These are phyloP conservation scores for Fomitopsis serialis DNA, from an alignment of 768 basidiomycete species.

Conservation along the genomic window DNA sequence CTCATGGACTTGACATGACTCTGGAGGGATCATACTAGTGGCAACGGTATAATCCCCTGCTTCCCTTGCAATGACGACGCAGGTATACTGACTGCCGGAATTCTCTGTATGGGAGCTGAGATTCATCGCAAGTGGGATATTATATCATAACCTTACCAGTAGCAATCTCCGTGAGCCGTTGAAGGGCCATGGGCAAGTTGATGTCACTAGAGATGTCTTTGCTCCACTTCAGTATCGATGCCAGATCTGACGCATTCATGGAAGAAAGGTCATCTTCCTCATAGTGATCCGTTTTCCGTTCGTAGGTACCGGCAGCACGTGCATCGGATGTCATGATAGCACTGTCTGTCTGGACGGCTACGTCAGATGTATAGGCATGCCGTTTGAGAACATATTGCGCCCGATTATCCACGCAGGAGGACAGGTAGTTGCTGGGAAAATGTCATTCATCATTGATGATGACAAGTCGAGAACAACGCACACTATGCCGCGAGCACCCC, in stretches of 20 bases:
- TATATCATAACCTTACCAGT: constrained; percentile 36
- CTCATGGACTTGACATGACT: constrained; percentile 65
- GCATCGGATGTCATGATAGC: constrained; percentile 28
- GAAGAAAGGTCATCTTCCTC: constrained; percentile 51
- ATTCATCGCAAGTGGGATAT: not conserved
- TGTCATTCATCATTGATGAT: not conserved
- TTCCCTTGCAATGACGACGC: constrained; percentile 63
- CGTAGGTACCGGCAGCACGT: constrained; percentile 23
- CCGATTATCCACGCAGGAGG: constrained; percentile 38
- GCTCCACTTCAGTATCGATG: constrained; percentile 68
- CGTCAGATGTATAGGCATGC: constrained; percentile 52
- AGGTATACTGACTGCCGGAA: constrained; percentile 62
- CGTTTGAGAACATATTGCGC: constrained; percentile 46
- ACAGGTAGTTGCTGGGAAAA: constrained; percentile 42
- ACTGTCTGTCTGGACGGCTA: constrained; percentile 54
- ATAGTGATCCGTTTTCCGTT: constrained; percentile 29
- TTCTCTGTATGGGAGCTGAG: constrained; percentile 36
- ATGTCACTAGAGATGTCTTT: constrained; percentile 73
- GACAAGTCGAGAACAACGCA: constrained; percentile 26
- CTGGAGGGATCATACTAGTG: constrained; percentile 57
- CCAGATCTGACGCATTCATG: constrained; percentile 56
- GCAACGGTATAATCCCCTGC: constrained; percentile 68
- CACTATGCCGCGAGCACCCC: constrained; percentile 73
- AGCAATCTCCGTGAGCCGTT: constrained; percentile 66
- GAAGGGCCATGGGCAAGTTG: constrained; percentile 59